A percentile compares a stretch with the other conserved stretches of the same genome.
These are phyloP conservation scores for Cystofilobasidium bisporidii DNA, from an alignment of 768 basidiomycete species.

Conservation along the genomic window DNA sequence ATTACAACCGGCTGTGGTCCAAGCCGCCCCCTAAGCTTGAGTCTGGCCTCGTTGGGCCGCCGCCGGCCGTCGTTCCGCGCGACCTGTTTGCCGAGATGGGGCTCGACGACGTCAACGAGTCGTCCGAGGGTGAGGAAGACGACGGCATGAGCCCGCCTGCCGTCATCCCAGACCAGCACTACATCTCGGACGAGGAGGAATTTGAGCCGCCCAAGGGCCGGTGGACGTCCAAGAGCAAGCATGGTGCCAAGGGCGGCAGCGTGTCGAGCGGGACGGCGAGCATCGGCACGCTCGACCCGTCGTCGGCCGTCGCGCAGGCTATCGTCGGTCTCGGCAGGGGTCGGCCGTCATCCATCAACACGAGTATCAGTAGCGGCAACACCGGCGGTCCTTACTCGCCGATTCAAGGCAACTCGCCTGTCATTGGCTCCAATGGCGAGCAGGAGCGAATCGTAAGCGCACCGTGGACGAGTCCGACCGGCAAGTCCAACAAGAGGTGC, in stretches of 20 bases:
- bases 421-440: not conserved
- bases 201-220: constrained; percentile 22
- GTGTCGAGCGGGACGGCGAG: constrained; percentile 24
- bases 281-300: constrained; percentile 14
- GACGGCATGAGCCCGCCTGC: not conserved
- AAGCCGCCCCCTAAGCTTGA: constrained; percentile 1
- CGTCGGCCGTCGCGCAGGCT: constrained; percentile 6
- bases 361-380: constrained; percentile 3
- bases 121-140: not conserved
- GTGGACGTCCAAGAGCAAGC: not conserved
- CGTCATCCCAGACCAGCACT: not conserved
- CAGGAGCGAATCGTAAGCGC: constrained; percentile 21
- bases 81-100: constrained; percentile 23
- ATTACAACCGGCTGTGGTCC: constrained; percentile 17
- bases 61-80: not conserved
- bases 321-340: constrained; percentile 7
- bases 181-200: constrained; percentile 5
- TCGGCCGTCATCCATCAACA: constrained; percentile 11
- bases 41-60: constrained; percentile 27
- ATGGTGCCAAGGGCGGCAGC: constrained; percentile 17
- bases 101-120: constrained; percentile 9
- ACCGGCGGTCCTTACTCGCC: constrained; percentile 1
- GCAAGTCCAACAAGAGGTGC: constrained; percentile 11
- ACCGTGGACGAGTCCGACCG: constrained; percentile 24
- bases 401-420: not conserved